A percentile compares a stretch with the other conserved stretches of the same genome.
Conservation (phyloP, 495 filamentous ascomycete genomes). For the Talaromyces thailandensis region DNA sequence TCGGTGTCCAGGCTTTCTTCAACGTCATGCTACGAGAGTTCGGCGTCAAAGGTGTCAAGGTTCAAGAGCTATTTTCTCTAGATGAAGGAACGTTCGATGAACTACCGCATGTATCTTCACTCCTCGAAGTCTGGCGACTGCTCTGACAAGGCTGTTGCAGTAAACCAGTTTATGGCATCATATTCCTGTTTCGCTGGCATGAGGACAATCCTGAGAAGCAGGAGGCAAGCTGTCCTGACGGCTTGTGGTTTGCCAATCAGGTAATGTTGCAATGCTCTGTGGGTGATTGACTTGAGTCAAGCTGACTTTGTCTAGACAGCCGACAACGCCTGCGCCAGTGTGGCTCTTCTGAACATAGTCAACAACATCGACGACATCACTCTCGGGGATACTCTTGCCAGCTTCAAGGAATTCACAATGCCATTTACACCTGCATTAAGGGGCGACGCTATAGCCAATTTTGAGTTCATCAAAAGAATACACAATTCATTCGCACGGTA, state of each 20-base stretch:
- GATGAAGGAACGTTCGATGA: slow-evolving; percentile 58
- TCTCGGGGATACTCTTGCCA: slow-evolving; percentile 55
- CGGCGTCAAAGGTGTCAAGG: slow-evolving; percentile 61
- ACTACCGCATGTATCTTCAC: slow-evolving; percentile 46
- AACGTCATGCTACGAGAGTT: slow-evolving; percentile 73
- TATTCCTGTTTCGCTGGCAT: slow-evolving; percentile 73
- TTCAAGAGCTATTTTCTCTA: slow-evolving; percentile 70
- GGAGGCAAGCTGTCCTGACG: slow-evolving; percentile 50
- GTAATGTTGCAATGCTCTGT: slow-evolving; percentile 22
- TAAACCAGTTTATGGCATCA: slow-evolving; percentile 67
- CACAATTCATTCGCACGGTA: slow-evolving; percentile 87
- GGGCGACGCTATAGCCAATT: slow-evolving; percentile 64
- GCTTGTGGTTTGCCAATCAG: slow-evolving; percentile 94
- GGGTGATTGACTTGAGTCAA: neutral
- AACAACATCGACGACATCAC: slow-evolving; percentile 64
- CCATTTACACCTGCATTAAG: slow-evolving; percentile 61
- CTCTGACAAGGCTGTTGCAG: slow-evolving; percentile 21
- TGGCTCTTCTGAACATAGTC: slow-evolving; percentile 83
- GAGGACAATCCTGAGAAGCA: slow-evolving; percentile 49
- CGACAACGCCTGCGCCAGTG: slow-evolving; percentile 76
- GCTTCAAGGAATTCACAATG: slow-evolving; percentile 64
- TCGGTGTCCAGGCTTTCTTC: slow-evolving; percentile 57
- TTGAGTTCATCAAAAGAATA: slow-evolving; percentile 65
- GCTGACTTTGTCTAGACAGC: slow-evolving; percentile 45
- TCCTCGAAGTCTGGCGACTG: neutral